Evolutionary conservation across 352 stramenopile species (phyloP).

Genomic region (Phytophthora quininea): DNA sequence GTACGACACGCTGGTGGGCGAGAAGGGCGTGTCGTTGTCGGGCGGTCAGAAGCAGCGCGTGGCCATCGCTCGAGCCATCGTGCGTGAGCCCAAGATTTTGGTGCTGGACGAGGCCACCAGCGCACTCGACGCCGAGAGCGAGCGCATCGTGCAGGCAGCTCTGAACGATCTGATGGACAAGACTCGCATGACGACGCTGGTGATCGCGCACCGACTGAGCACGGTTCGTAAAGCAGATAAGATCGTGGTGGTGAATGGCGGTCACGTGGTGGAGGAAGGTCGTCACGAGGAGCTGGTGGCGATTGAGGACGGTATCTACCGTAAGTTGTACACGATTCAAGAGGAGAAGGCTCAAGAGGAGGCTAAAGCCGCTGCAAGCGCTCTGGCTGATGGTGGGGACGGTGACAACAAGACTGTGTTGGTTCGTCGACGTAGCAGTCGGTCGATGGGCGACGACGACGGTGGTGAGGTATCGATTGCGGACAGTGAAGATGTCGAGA

Average conservation of each 20-base stretch:
- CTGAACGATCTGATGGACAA: slow-evolving; percentile 28
- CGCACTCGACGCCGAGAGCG: slow-evolving; percentile 46
- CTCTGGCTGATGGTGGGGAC: slow-evolving; percentile 4
- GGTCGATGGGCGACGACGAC: slow-evolving; percentile 1
- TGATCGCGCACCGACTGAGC: slow-evolving; percentile 51
- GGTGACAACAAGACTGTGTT: background rate
- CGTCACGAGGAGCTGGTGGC: slow-evolving; percentile 43
- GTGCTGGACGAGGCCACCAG: slow-evolving; percentile 70
- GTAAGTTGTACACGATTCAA: slow-evolving; percentile 26
- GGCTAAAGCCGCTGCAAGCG: slow-evolving; percentile 17
- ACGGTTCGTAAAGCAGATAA: slow-evolving; percentile 51
- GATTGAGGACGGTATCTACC: slow-evolving; percentile 26
- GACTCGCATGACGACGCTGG: slow-evolving; percentile 39
- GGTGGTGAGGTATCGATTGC: background rate
- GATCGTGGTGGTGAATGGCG: slow-evolving; percentile 54
- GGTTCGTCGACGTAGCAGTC: background rate
- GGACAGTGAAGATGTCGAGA: background rate
- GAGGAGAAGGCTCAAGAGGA: slow-evolving; percentile 24
- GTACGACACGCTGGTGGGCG: slow-evolving; percentile 73
- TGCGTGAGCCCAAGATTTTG: slow-evolving; percentile 54
- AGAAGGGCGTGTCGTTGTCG: slow-evolving; percentile 82
- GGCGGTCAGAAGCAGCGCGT: slow-evolving; percentile 65
- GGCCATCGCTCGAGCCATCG: slow-evolving; percentile 59
- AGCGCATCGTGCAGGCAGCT: slow-evolving; percentile 33
- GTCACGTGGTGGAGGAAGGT: slow-evolving; percentile 50